Percentiles rank a stretch among this genome's conserved stretches.
These are phyloP conservation scores for Coniella vitis DNA, from an alignment of 2,329 filamentous ascomycete species.

Conservation along the genomic window DNA sequence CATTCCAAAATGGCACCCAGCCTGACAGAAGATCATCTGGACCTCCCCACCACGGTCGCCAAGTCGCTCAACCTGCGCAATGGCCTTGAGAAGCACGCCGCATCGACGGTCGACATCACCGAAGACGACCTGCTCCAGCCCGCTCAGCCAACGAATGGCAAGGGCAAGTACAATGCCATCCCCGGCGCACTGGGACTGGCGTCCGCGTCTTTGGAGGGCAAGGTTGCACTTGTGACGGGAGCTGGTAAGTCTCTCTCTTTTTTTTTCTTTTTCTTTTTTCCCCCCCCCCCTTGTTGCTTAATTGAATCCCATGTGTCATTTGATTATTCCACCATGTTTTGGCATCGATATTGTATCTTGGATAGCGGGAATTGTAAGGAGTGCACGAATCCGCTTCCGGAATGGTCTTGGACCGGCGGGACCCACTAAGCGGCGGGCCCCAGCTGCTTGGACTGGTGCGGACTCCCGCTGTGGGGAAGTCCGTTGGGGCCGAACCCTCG, in stretches of 20 bases:
- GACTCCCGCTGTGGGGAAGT: conserved; percentile 1
- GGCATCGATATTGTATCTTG: no score
- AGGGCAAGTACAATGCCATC: conserved; percentile 30
- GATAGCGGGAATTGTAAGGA: no score
- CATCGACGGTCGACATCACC: conserved; percentile 12
- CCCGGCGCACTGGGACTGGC: conserved; percentile 32
- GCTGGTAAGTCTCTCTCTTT: conserved; percentile 27
- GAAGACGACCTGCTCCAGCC: conserved; percentile 4
- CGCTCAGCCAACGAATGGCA: background rate
- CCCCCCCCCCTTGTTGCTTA: no score
- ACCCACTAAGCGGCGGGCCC: no score
- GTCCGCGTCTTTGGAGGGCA: conserved; percentile 32
- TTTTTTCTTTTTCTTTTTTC: background rate
- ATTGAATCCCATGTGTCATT: no score
- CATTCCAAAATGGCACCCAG: conserved; percentile 11
- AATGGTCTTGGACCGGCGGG: background rate
- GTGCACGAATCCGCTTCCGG: no score
- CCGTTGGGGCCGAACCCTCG: background rate
- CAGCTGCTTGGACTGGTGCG: background rate
- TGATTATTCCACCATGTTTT: no score
- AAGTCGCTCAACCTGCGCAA: background rate
- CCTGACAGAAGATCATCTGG: conserved; percentile 7
- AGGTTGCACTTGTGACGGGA: conserved; percentile 32
- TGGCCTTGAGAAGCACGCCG: conserved; percentile 3
- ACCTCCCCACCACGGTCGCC: background rate